phyloP scores from a whole-genome alignment of 208 protist species.

The Acanthamoeba quina region DNA sequence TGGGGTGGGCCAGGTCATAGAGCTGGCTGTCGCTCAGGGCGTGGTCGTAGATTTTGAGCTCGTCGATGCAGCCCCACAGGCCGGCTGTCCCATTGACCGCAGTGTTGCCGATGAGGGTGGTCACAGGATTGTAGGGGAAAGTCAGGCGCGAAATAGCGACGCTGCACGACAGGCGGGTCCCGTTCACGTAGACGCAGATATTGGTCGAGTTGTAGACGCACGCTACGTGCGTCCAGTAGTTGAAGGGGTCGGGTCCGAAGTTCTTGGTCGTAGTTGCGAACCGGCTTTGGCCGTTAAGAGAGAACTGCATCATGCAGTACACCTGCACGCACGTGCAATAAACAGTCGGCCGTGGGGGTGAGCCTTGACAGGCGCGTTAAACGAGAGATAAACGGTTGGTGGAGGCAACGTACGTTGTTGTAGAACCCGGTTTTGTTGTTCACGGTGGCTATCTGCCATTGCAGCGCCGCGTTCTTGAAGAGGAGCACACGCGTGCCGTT shows the following conservation, averaged over 20 bases:
- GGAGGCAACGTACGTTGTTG: not conserved
- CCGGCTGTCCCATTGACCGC: not conserved
- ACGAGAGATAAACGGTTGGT: not conserved
- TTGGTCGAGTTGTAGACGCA: slow-evolving; percentile 52
- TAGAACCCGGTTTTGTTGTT: slow-evolving; percentile 50
- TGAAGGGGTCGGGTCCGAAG: slow-evolving; percentile 16
- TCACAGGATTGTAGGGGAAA: slow-evolving; percentile 51
- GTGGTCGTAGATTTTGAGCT: slow-evolving; percentile 55
- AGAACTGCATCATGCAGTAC: slow-evolving; percentile 64
- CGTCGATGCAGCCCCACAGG: slow-evolving; percentile 51
- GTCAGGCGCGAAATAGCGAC: not conserved
- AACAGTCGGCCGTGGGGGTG: not conserved
- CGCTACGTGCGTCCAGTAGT: slow-evolving; percentile 40
- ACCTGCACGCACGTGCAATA: not conserved
- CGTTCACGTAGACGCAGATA: slow-evolving; percentile 39
- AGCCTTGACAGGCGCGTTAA: not conserved
- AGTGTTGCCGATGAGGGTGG: slow-evolving; percentile 23
- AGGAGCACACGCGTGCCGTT: slow-evolving; percentile 12
- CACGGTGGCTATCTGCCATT: slow-evolving; percentile 5
- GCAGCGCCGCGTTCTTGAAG: slow-evolving; percentile 20
- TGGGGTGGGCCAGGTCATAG: not conserved
- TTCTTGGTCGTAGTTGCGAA: not conserved
- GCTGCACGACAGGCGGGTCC: not conserved
- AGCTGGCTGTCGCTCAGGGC: not conserved
- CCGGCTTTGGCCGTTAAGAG: not conserved